Evolutionary conservation across 208 protist species (phyloP).

Genomic region (Tritrichomonas musculus): DNA sequence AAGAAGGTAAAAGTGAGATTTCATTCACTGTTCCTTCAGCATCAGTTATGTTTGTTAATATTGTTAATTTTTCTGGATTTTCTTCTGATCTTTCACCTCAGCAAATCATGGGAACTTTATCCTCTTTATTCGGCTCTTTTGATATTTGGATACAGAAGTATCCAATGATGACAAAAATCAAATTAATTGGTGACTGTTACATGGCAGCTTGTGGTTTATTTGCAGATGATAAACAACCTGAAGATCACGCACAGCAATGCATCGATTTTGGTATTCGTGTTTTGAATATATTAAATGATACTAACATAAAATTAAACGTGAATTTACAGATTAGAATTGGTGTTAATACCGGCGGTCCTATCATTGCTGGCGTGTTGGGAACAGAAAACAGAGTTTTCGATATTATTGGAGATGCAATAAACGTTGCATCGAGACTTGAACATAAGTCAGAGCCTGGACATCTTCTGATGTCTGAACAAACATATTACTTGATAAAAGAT

Average conservation of each 20-base stretch:
- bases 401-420: slow-evolving; percentile 10
- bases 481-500: not conserved
- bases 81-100: not conserved
- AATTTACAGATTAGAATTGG: too few species aligned
- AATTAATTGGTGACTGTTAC: not conserved
- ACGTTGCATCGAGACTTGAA: not conserved
- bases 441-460: not conserved
- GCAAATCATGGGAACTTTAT: not conserved
- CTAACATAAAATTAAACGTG: not conserved
- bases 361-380: not conserved
- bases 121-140: not conserved
- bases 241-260: not conserved
- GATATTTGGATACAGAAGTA: not conserved
- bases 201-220: not conserved
- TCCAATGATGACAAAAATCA: not conserved
- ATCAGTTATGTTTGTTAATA: not conserved
- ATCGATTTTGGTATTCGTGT: not conserved
- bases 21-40: not conserved
- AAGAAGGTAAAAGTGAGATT: not conserved
- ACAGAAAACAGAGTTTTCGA: not conserved
- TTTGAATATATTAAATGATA: not conserved
- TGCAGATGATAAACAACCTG: not conserved
- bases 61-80: not conserved
- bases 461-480: not conserved
- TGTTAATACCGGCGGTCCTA: not conserved